Conservation (phyloP, 495 filamentous ascomycete genomes). For the Podospora pseudoanserina region DNA sequence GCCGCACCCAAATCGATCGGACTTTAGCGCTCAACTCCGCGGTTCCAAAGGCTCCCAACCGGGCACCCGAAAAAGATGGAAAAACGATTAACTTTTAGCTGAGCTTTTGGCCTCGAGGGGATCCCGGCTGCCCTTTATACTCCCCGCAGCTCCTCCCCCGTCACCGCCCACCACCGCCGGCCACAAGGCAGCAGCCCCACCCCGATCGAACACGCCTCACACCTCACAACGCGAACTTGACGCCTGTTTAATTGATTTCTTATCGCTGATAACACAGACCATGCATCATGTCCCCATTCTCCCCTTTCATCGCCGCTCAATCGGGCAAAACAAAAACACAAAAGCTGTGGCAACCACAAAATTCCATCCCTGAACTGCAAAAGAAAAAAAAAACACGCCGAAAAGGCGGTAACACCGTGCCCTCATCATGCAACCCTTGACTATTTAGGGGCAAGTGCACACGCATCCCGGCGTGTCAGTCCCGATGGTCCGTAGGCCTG, state of each 20-base stretch:
- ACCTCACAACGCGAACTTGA: slow-evolving; percentile 3
- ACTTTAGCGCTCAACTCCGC: slow-evolving; percentile 24
- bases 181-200: slow-evolving; percentile 21
- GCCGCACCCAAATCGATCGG: slow-evolving; percentile 18
- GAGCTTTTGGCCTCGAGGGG: slow-evolving; percentile 18
- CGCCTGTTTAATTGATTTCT: slow-evolving; percentile 9
- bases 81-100: slow-evolving; percentile 18
- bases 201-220: neutral
- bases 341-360: slow-evolving; percentile 10
- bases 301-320: slow-evolving; percentile 10
- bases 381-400: too few species aligned
- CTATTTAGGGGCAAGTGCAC: neutral
- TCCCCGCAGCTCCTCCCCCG: slow-evolving; percentile 21
- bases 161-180: slow-evolving; percentile 6
- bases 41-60: slow-evolving; percentile 11
- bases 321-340: slow-evolving; percentile 22
- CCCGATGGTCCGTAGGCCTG: neutral
- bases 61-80: slow-evolving; percentile 8
- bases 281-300: neutral
- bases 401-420: neutral
- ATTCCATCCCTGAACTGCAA: neutral
- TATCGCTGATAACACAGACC: slow-evolving; percentile 1
- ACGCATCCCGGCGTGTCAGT: neutral
- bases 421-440: slow-evolving; percentile 6
- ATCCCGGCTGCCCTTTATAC: slow-evolving; percentile 27